Evolutionary conservation across 208 protist species (phyloP), one percentile per base, ranked within the genome.

Genomic region (Strigomonas culicis): DNA sequence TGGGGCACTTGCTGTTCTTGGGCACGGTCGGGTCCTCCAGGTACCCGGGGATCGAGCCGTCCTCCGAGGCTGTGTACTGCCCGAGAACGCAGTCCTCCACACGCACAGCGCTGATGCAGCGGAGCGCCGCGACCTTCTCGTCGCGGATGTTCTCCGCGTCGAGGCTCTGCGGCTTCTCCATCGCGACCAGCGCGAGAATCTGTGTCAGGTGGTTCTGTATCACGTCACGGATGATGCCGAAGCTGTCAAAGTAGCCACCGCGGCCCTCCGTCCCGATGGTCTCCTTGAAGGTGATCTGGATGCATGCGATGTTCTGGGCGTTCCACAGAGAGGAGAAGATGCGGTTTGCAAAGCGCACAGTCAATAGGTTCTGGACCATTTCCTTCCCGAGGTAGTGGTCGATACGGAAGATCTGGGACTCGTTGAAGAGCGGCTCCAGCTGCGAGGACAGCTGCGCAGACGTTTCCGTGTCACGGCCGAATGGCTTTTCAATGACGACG

Each of bases 321-420:
- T 97, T 96, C 93, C 93, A 98, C 0, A 97, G 10, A 15, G 91
- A 55, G 59, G 85, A 84, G 74, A 97, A 97, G 28, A 97, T 84
- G 31, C 84, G 82, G 66, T 98, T 98, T 27, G 92, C 91, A 51
- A 97, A 98, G 52, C 95, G 82, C 21, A 95, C 87, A 3, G 86
- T 87, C 59, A 97, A 68, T 43, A 98, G 87, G 72, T 98, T 98
- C 68, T 97, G 90, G 21, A 98, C 93, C 76, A 97, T 95, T 62
- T 97, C 92, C 79, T 98, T 98, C 4, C 92, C 94, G 0, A 98
- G 77, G 68, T 97, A 98, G 74, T 98, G 96, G 66, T 98, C 96
- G 39, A 98, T 98, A 21, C 94, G 82, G 75, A 91, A 98, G 28
- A 98, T 77, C 68, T 97, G 86, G 6, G 80, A 67, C 66, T 97